These are phyloP conservation scores for Cytospora piceae DNA, from an alignment of 2,329 filamentous ascomycete genomes.

Conservation along the genomic window DNA sequence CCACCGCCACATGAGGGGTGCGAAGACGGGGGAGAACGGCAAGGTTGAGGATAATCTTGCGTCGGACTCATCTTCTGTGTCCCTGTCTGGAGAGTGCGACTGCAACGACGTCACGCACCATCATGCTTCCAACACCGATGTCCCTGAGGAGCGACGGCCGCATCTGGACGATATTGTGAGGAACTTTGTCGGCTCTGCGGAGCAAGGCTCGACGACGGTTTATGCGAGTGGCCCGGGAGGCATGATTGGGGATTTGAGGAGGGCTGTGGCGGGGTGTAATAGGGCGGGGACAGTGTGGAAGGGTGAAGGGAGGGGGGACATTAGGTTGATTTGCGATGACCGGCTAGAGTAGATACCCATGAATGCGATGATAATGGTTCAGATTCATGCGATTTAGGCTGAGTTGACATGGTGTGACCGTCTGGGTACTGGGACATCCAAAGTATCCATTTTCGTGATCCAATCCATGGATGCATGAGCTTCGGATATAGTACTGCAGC, in stretches of 20 bases:
- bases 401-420: neutral
- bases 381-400: neutral
- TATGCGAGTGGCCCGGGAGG: conserved; percentile 63
- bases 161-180: conserved; percentile 51
- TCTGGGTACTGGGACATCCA: too few relatives aligned
- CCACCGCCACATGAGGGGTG: conserved; percentile 35
- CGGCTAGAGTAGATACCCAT: conserved; percentile 50
- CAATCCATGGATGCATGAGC: too few relatives aligned
- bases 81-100: conserved; percentile 34
- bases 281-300: conserved; percentile 58
- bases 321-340: conserved; percentile 63
- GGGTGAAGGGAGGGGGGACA: conserved; percentile 59
- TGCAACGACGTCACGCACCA: conserved; percentile 29
- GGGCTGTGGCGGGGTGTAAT: conserved; percentile 58
- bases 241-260: conserved; percentile 62
- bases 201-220: conserved; percentile 56
- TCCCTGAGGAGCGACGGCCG: conserved; percentile 44
- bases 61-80: conserved; percentile 32
- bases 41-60: conserved; percentile 26
- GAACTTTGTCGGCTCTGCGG: conserved; percentile 52
- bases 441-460: too few relatives aligned
- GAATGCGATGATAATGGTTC: neutral
- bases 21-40: conserved; percentile 34
- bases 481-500: too few relatives aligned
- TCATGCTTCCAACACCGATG: conserved; percentile 29